These are phyloP conservation scores for Cadophora gregata DNA, from an alignment of 2,329 filamentous ascomycete genomes.

Conservation along the genomic window DNA sequence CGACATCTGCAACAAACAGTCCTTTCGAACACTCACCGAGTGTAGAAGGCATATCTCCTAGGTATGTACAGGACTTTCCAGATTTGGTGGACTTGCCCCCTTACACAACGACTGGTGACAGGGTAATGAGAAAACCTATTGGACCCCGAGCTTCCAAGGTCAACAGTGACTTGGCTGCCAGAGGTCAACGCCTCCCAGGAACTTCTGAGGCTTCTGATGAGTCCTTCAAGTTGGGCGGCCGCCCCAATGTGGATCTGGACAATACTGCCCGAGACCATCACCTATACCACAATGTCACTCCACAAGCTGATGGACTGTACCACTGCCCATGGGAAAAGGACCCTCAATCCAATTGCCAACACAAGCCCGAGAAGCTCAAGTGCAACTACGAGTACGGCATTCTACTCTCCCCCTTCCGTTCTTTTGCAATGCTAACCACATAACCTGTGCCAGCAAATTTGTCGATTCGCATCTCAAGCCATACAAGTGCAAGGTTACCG, in stretches of 20 bases:
- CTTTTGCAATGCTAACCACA: constrained; percentile 37
- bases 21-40: constrained; percentile 42
- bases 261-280: constrained; percentile 65
- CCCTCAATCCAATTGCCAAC: constrained; percentile 73
- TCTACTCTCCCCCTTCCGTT: constrained; percentile 10
- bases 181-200: constrained; percentile 33
- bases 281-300: constrained; percentile 71
- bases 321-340: constrained; percentile 89
- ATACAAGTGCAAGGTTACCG: constrained; percentile 87
- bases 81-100: constrained; percentile 40
- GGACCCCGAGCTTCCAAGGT: constrained; percentile 43
- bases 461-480: constrained; percentile 96
- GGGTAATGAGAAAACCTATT: constrained; percentile 40
- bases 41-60: constrained; percentile 42
- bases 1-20: constrained; percentile 37
- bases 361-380: constrained; percentile 95
- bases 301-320: constrained; percentile 79
- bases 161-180: constrained; percentile 38
- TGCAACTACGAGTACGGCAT: constrained; percentile 96
- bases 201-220: constrained; percentile 41
- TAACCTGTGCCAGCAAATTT: constrained; percentile 73
- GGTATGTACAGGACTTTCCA: constrained; percentile 41
- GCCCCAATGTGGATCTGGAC: constrained; percentile 43
- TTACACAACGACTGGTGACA: constrained; percentile 41
- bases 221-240: constrained; percentile 39